Conservation (phyloP, 305 asterid species). For the Plantago rigida region DNA sequence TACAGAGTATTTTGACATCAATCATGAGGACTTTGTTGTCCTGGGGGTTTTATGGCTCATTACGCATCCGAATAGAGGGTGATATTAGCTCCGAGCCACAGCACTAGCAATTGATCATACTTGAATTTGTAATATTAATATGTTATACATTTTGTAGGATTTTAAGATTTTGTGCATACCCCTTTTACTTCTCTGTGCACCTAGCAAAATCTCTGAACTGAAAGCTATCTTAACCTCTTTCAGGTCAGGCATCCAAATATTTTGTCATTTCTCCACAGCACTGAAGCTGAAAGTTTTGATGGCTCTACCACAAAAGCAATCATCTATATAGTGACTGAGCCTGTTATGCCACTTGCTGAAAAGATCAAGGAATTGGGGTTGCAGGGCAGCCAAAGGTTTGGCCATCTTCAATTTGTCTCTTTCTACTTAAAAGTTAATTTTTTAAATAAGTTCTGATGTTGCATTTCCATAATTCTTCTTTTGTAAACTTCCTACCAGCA, state of each 20-base stretch:
- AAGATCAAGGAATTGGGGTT: conserved; percentile 90
- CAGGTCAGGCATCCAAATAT: conserved; percentile 99
- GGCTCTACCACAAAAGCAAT: conserved; percentile 72
- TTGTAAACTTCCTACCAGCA: conserved; percentile 7
- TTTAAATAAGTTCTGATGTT: conserved; percentile 9
- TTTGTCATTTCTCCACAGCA: conserved; percentile 87
- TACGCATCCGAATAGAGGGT: conserved; percentile 15
- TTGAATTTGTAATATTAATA: conserved; percentile 12
- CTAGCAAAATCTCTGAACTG: conserved; percentile 23
- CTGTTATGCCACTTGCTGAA: conserved; percentile 92
- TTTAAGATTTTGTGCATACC: conserved; percentile 8
- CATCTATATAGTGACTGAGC: conserved; percentile 88
- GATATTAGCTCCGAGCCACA: conserved; percentile 2
- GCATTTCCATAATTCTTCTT: conserved; percentile 7
- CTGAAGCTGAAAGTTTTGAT: conserved; percentile 77
- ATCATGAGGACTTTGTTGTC: neutral
- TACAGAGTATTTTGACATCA: no score
- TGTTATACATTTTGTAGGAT: conserved; percentile 10
- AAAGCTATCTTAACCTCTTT: conserved; percentile 29
- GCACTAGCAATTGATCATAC: conserved; percentile 14
- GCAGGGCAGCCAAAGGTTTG: conserved; percentile 78
- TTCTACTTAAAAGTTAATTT: neutral
- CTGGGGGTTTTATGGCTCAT: conserved; percentile 8
- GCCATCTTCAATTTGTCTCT: conserved; percentile 3
- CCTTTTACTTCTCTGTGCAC: conserved; percentile 12